A percentile compares a stretch with the other conserved stretches of the same genome.
Conservation (phyloP, 1,139 yeast genomes). For the Lodderomyces theae region DNA sequence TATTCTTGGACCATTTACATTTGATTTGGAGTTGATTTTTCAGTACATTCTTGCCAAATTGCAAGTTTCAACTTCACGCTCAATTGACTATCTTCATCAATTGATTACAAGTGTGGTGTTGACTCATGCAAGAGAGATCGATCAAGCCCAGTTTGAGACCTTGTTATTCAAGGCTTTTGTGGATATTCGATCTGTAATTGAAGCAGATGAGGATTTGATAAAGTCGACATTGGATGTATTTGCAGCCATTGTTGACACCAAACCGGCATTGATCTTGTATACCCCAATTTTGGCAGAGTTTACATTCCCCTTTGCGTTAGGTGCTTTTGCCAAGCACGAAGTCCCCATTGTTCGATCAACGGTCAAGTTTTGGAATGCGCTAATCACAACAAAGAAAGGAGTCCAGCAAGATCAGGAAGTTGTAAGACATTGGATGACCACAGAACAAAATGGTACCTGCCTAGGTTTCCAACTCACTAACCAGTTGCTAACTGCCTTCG, state of each 20-base stretch:
- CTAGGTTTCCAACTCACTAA: conserved; percentile 38
- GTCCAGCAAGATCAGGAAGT: conserved; percentile 43
- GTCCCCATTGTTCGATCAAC: conserved; percentile 62
- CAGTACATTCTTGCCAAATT: conserved; percentile 45
- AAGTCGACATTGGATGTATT: conserved; percentile 44
- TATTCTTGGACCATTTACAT: conserved; percentile 58
- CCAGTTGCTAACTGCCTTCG: conserved; percentile 32
- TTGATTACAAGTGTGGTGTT: conserved; percentile 42
- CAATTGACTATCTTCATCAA: conserved; percentile 40
- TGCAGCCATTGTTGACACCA: conserved; percentile 44
- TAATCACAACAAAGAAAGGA: conserved; percentile 55
- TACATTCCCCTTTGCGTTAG: conserved; percentile 43
- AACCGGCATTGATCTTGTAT: conserved; percentile 48
- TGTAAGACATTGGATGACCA: conserved; percentile 32
- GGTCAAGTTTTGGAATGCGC: conserved; percentile 62
- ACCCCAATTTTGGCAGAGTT: conserved; percentile 29
- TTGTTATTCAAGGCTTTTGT: conserved; percentile 31
- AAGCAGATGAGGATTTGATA: conserved; percentile 53
- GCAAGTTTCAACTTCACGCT: conserved; percentile 24
- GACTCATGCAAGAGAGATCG: conserved; percentile 28
- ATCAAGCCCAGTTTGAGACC: conserved; percentile 26
- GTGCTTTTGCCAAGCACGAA: conserved; percentile 54
- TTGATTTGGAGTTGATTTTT: conserved; percentile 41
- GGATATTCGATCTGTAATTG: conserved; percentile 32
- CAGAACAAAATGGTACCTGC: conserved; percentile 12